Evolutionary conservation across 1,284 basidiomycete genomes (phyloP).

Genomic region (Pisolithus thermaeus): DNA sequence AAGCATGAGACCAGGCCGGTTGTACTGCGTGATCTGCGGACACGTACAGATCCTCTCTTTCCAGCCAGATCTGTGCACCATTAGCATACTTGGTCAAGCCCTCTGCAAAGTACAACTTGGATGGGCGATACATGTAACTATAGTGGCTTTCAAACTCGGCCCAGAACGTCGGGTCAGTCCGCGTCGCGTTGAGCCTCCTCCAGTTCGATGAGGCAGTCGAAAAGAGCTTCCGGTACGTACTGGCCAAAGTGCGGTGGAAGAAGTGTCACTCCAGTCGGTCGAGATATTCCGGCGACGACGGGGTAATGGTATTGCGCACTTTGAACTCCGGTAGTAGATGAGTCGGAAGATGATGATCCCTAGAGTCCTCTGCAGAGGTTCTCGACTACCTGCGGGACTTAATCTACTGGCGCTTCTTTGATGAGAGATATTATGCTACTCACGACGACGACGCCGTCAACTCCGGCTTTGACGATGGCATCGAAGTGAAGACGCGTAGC

Average conservation of each 20-base stretch:
- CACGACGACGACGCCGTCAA: slow-evolving; percentile 92
- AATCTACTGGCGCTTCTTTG: slow-evolving; percentile 54
- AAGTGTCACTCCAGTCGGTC: slow-evolving; percentile 17
- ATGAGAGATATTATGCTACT: slow-evolving; percentile 79
- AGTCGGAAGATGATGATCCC: slow-evolving; percentile 35
- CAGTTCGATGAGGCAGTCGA: slow-evolving; percentile 87
- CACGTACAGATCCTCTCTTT: slow-evolving; percentile 88
- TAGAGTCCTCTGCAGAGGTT: slow-evolving; percentile 65
- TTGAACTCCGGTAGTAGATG: slow-evolving; percentile 36
- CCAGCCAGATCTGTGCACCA: slow-evolving; percentile 97
- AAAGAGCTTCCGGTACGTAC: slow-evolving; percentile 92
- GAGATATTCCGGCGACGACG: slow-evolving; percentile 73
- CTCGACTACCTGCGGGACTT: slow-evolving; percentile 58
- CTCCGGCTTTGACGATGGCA: slow-evolving; percentile 75
- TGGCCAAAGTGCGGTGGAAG: slow-evolving; percentile 87
- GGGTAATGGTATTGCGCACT: slow-evolving; percentile 2
- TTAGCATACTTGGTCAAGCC: slow-evolving; percentile 38
- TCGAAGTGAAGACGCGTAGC: slow-evolving; percentile 89
- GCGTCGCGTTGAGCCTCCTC: slow-evolving; percentile 87
- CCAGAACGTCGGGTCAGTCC: slow-evolving; percentile 88
- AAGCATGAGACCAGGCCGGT: slow-evolving; percentile 3
- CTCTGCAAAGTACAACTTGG: slow-evolving; percentile 47
- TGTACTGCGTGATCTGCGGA: not conserved
- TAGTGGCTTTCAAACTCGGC: slow-evolving; percentile 88
- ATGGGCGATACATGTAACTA: slow-evolving; percentile 55